Evolutionary conservation across 257 asterid species (phyloP), one percentile per base, ranked within the genome.

Genomic region (Datura wrightii): DNA sequence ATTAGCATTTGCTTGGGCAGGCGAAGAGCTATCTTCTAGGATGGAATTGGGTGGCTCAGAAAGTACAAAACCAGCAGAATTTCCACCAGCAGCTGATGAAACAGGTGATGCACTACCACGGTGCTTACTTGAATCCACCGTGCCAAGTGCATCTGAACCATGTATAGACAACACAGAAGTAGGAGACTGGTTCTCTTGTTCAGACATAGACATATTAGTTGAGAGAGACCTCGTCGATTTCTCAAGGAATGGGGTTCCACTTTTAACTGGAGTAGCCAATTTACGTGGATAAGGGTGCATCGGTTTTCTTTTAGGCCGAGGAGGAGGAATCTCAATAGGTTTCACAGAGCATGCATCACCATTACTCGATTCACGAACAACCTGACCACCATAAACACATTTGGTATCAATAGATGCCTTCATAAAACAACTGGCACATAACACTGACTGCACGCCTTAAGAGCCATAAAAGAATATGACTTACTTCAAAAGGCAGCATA

Each of bases 281-380:
- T 96, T 96, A 52, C 99, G 97, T 54, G 99, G 99, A 90, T 96
- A 96, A 9, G 99, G 98, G 86, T 94, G 98, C 92, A 92, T 79
- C 0, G 98, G 99, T 83, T 96, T 96, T 86, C 97, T 93, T 89
- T 96, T 96, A 1, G 99, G 99, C 72, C 99, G 90, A 42, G 99
- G 99, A 67, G 99, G 99, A 55, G 99, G 99, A 63, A 96, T 94
- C 83, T 94, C 99, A 42, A 93, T 90, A 3, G 94, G 90, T 83
- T 92, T 91, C 63, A 56, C 92, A 1, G 91, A 74, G 82, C 53
- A 62, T 8, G 86, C 89, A 86, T 96, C 97, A 39, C 90, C 88
- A 3, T 63, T 80, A 79, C 72, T 89, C 65, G 91, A 85, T 84
- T 94, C 98, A 10, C 98, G 98, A 58, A 87, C 90, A 80, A 96